Percentiles rank a stretch among this genome's conserved stretches.
Conservation (phyloP, 176 grass and related monocot species). For the Puccinellia tenuiflora region DNA sequence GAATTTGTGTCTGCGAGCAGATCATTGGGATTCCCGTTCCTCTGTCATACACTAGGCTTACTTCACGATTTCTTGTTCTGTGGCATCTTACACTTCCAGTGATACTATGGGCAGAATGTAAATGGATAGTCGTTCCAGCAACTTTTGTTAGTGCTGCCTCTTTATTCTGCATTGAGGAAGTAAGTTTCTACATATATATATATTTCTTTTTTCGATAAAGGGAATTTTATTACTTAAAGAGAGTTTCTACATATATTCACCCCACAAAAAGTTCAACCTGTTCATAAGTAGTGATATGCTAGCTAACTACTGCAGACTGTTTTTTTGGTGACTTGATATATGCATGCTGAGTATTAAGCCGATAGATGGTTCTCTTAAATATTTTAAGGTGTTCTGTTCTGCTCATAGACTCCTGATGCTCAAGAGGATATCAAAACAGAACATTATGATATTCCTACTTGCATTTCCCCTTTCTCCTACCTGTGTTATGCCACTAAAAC, state of each 20-base stretch:
- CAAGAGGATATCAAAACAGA: neutral
- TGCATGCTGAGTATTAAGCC: neutral
- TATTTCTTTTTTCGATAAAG: too few relatives aligned
- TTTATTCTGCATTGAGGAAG: slow-evolving; percentile 98
- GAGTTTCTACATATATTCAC: slow-evolving; percentile 18
- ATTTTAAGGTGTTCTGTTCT: neutral
- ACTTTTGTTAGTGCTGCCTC: slow-evolving; percentile 92
- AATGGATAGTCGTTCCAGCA: slow-evolving; percentile 92
- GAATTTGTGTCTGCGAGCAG: slow-evolving; percentile 73
- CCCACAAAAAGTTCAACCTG: too few relatives aligned
- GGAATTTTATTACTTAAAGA: too few relatives aligned
- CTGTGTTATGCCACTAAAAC: neutral
- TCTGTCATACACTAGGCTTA: slow-evolving; percentile 83
- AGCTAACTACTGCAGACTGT: neutral
- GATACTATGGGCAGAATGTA: slow-evolving; percentile 92
- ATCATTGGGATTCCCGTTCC: slow-evolving; percentile 81
- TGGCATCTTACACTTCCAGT: slow-evolving; percentile 95
- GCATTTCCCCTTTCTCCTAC: neutral
- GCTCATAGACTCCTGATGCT: neutral
- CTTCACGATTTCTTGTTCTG: slow-evolving; percentile 85
- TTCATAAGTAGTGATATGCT: neutral
- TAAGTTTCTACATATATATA: slow-evolving; percentile 44
- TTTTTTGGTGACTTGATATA: neutral
- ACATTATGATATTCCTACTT: neutral
- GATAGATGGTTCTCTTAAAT: neutral